A percentile compares a stretch with the other conserved stretches of the same genome.
Conservation (phyloP, 2,329 filamentous ascomycete species). For the Samsoniella hepiali region DNA sequence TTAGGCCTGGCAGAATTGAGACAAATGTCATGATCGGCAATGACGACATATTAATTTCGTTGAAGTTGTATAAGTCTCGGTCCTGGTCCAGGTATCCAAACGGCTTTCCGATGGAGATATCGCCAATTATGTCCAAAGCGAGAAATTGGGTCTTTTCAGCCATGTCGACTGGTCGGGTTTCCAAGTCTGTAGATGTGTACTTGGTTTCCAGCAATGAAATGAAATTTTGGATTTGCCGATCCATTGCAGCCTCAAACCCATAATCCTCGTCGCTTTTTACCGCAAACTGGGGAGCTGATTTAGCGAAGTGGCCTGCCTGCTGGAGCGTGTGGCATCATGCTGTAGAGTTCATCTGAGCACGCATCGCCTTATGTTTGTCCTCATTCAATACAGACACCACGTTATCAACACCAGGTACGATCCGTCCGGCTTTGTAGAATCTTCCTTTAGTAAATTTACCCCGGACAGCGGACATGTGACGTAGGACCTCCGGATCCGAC, state of each 20-base stretch:
- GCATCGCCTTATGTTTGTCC: slow-evolving; percentile 36
- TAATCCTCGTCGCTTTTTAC: slow-evolving; percentile 47
- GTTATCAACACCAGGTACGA: slow-evolving; percentile 54
- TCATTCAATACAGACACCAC: slow-evolving; percentile 51
- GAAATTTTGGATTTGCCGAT: slow-evolving; percentile 38
- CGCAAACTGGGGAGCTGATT: slow-evolving; percentile 40
- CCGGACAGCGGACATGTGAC: slow-evolving; percentile 36
- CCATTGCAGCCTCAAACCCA: slow-evolving; percentile 39
- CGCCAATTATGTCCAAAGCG: slow-evolving; percentile 51
- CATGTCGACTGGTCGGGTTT: slow-evolving; percentile 43
- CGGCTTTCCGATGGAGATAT: slow-evolving; percentile 49
- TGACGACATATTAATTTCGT: slow-evolving; percentile 42
- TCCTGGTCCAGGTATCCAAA: slow-evolving; percentile 52
- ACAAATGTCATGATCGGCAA: slow-evolving; percentile 37
- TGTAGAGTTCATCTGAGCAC: slow-evolving; percentile 43
- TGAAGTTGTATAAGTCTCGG: slow-evolving; percentile 44
- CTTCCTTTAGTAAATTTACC: slow-evolving; percentile 35
- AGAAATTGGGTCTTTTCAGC: slow-evolving; percentile 50
- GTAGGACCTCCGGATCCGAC: slow-evolving; percentile 38
- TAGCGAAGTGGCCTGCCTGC: background rate
- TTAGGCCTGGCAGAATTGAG: slow-evolving; percentile 36
- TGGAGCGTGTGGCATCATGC: slow-evolving; percentile 29
- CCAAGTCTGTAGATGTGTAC: slow-evolving; percentile 40
- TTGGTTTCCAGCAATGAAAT: slow-evolving; percentile 45
- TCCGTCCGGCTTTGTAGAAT: slow-evolving; percentile 48